Conservation (phyloP, 2,329 filamentous ascomycete genomes). For the Cladophialophora exuberans region DNA sequence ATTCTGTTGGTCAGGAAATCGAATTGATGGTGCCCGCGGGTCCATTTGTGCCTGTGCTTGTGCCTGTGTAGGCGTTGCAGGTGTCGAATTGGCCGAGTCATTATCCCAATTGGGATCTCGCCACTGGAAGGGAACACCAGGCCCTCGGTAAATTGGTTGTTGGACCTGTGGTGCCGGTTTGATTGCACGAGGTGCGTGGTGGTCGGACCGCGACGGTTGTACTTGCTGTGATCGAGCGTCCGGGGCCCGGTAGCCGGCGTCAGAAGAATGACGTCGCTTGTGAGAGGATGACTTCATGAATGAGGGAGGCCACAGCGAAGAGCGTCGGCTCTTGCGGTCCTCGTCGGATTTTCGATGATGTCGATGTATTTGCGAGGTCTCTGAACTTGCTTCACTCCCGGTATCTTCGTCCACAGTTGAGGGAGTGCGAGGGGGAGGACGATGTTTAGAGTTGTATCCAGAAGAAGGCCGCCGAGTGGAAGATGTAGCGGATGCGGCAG, state of each 20-base stretch:
- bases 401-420: slow-evolving; percentile 28
- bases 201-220: slow-evolving; percentile 27
- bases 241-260: slow-evolving; percentile 28
- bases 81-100: slow-evolving; percentile 12
- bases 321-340: slow-evolving; percentile 25
- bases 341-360: slow-evolving; percentile 26
- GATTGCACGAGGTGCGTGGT: slow-evolving; percentile 26
- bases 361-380: slow-evolving; percentile 35
- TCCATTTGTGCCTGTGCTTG: slow-evolving; percentile 20
- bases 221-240: slow-evolving; percentile 13
- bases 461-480: slow-evolving; percentile 17
- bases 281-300: slow-evolving; percentile 30
- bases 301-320: slow-evolving; percentile 28
- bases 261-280: slow-evolving; percentile 33
- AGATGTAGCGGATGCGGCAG: slow-evolving; percentile 12
- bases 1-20: slow-evolving; percentile 21
- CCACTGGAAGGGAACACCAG: slow-evolving; percentile 20
- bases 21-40: slow-evolving; percentile 22
- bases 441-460: slow-evolving; percentile 19
- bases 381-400: slow-evolving; percentile 38
- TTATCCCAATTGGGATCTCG: slow-evolving; percentile 25
- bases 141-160: slow-evolving; percentile 14
- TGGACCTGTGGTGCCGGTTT: slow-evolving; percentile 17
- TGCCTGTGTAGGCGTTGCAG: slow-evolving; percentile 5
- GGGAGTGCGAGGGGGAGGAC: slow-evolving; percentile 25